A percentile compares a stretch with the other conserved stretches of the same genome.
phyloP scores from a whole-genome alignment of 805 yeast genomes.

The Sungouiozyma intestinalis region DNA sequence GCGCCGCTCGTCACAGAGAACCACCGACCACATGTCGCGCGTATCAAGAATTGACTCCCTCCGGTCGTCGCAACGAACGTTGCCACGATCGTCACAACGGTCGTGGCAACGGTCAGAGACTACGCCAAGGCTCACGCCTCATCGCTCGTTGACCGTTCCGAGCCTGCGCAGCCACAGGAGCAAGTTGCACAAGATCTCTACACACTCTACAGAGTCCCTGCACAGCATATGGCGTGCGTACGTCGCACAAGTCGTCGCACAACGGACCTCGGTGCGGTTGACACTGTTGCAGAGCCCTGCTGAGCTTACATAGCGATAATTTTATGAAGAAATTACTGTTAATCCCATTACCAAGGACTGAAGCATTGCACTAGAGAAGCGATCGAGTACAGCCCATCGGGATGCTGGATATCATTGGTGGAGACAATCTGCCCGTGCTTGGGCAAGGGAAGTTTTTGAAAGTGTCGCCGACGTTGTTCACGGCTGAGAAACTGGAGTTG shows the following conservation, averaged over 20 bases:
- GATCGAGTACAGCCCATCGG: too few relatives aligned
- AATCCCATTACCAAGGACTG: too few relatives aligned
- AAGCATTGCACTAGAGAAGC: too few relatives aligned
- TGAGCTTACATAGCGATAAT: not conserved
- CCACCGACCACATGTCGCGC: not conserved
- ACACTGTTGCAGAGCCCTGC: not conserved
- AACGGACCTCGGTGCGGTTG: not conserved
- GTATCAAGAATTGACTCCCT: not conserved
- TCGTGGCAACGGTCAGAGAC: not conserved
- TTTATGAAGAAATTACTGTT: not conserved
- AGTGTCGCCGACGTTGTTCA: conserved; percentile 25
- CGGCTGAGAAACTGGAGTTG: conserved; percentile 21
- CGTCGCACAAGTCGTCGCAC: not conserved
- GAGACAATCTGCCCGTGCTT: not conserved
- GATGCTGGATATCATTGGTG: not conserved
- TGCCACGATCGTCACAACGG: too few relatives aligned
- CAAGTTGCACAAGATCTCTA: not conserved
- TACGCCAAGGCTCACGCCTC: too few relatives aligned
- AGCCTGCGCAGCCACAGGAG: not conserved
- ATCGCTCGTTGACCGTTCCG: not conserved
- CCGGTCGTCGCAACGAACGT: not conserved
- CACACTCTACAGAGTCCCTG: not conserved
- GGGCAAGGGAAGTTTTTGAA: conserved; percentile 14
- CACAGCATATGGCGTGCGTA: not conserved
- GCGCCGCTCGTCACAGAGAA: not conserved